Evolutionary conservation across 1,284 basidiomycete genomes (phyloP).

Genomic region (Flammula alnicola): DNA sequence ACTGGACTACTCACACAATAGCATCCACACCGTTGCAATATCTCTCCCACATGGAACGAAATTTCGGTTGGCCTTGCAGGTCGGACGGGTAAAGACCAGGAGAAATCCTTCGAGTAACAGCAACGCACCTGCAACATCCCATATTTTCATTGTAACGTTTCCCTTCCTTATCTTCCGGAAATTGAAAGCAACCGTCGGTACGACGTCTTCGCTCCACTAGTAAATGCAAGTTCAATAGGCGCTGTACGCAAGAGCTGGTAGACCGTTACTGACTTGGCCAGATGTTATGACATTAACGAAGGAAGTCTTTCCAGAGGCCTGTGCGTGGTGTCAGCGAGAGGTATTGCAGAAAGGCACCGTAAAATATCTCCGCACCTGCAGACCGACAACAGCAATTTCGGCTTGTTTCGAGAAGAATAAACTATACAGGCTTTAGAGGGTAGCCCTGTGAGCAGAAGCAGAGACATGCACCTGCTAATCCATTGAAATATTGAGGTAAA

Average conservation of each 20-base stretch:
- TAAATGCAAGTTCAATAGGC: conserved; percentile 9
- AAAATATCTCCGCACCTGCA: conserved; percentile 66
- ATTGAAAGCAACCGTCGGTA: conserved; percentile 94
- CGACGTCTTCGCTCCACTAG: conserved; percentile 91
- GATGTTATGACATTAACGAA: conserved; percentile 91
- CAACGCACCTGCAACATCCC: conserved; percentile 85
- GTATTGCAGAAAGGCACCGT: background rate
- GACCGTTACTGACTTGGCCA: conserved; percentile 65
- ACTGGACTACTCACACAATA: conserved; percentile 78
- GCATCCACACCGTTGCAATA: conserved; percentile 96
- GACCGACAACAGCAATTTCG: conserved; percentile 92
- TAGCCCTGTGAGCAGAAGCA: background rate
- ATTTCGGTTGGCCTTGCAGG: conserved; percentile 85
- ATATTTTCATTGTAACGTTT: conserved; percentile 91
- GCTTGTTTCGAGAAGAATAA: conserved; percentile 90
- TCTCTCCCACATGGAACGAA: conserved; percentile 92
- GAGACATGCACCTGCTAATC: conserved; percentile 57
- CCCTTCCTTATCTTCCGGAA: conserved; percentile 85
- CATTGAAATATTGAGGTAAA: conserved; percentile 72
- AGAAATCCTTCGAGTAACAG: conserved; percentile 9
- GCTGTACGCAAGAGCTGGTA: background rate
- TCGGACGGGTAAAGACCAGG: background rate
- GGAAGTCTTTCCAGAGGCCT: conserved; percentile 95
- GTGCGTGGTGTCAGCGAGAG: background rate
- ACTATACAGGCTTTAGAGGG: conserved; percentile 36